Evolutionary conservation across 208 protist genomes (phyloP), one percentile per base, ranked within the genome.

Genomic region (Leishmania braziliensis): DNA sequence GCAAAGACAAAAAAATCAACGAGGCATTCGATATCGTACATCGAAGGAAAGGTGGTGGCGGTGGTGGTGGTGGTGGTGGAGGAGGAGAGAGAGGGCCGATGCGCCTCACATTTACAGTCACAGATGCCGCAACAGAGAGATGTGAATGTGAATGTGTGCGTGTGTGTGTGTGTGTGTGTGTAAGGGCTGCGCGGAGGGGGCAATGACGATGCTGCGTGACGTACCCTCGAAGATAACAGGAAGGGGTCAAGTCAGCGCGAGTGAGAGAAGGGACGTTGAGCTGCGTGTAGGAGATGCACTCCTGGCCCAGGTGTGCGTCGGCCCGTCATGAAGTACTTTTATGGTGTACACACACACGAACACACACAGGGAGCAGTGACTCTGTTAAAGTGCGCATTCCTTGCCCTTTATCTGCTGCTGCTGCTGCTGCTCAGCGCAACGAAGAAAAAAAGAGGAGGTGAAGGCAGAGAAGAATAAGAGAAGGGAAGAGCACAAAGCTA

Each of bases 91-190:
- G 58, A 29, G 26, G 14, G 23, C 58, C 26, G 26, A 63, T 23
- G 58, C 26, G 58, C 26, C 58, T 33, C 9, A n/a, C 58, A 26
- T 26, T 26, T n/a, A 69, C 65, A 46, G n/a, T 5, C 33, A 29
- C 10, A 46, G 33, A 33, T 18, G 65, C 65, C 5, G 2, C 4
- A 2, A 69, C 26, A 43, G n/a, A 26, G 33, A n/a, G 26, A 33
- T 12, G 65, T 29, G 33, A 12, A 26, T 26, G 62, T 18, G 62
- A 33, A 26, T 66, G 60, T 66, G 58, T 63, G 62, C 29, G 62
- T 69, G n/a, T 69, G 63, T n/a, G 33, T 69, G 20, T n/a, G 62
- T 68, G 62, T 69, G 29, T 69, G 65, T 29, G 36, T 69, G 20
- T 29, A 46, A 46, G 43, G 43, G 43, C 43, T 46, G 43, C 43